Conservation (phyloP, 306 rosid genomes). For the Quercus suber region DNA sequence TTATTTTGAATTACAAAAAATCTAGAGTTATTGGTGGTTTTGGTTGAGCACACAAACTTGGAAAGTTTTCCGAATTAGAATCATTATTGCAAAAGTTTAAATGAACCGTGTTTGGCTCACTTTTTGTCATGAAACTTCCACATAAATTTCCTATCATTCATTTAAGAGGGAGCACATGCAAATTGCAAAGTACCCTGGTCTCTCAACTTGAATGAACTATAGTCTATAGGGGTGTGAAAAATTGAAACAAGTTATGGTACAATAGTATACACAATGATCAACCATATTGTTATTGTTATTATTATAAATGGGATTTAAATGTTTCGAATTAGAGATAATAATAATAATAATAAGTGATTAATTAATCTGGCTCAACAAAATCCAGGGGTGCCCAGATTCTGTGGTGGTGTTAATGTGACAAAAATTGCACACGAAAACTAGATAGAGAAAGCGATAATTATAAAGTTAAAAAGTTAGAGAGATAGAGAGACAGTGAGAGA, state of each 20-base stretch:
- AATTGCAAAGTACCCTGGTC: neutral
- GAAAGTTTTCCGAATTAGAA: neutral
- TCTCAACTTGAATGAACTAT: neutral
- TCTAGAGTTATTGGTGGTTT: neutral
- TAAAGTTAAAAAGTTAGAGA: slow-evolving; percentile 32
- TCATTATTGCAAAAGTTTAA: neutral
- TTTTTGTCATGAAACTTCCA: too few species aligned
- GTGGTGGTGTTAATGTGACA: slow-evolving; percentile 26
- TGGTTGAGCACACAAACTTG: neutral
- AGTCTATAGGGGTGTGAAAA: too few species aligned
- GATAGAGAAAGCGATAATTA: neutral
- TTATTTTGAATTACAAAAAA: neutral
- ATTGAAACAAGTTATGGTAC: too few species aligned
- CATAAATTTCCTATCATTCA: too few species aligned
- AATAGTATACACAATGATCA: too few species aligned
- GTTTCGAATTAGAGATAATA: slow-evolving; percentile 1
- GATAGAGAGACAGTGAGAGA: slow-evolving; percentile 1
- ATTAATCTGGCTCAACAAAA: neutral
- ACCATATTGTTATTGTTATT: too few species aligned
- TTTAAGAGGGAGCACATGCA: neutral
- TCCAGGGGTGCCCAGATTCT: too few species aligned
- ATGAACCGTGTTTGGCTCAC: neutral
- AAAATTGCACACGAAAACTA: slow-evolving; percentile 29
- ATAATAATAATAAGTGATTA: too few species aligned
- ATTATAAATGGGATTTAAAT: too few species aligned